Conservation (phyloP, 371 early-diverging fungal genomes). For the Homolaphlyctis polyrhiza region DNA sequence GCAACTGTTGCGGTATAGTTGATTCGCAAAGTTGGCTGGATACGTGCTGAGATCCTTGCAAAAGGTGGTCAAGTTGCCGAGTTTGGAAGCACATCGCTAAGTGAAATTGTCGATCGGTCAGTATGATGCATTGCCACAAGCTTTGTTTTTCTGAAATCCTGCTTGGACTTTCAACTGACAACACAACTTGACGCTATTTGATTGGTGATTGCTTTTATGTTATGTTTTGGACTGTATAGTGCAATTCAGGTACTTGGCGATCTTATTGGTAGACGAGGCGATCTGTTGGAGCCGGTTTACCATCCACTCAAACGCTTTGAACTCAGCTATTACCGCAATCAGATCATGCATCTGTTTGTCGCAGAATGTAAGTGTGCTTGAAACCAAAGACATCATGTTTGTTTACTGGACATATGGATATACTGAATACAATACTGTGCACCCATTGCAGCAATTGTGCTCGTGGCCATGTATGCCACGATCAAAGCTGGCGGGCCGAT, state of each 20-base stretch:
- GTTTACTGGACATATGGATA: not conserved
- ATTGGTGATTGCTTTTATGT: not conserved
- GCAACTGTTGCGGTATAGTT: too few relatives aligned
- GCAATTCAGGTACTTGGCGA: conserved; percentile 68
- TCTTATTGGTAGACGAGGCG: conserved; percentile 68
- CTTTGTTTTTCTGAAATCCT: not conserved
- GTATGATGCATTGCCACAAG: too few relatives aligned
- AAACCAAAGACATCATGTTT: too few relatives aligned
- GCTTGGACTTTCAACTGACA: not conserved
- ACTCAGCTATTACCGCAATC: conserved; percentile 79
- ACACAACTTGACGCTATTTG: not conserved
- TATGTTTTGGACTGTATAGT: conserved; percentile 8
- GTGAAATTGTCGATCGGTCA: conserved; percentile 37
- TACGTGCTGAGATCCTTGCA: conserved; percentile 58
- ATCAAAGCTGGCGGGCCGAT: conserved; percentile 63
- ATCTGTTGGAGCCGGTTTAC: conserved; percentile 81
- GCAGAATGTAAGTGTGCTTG: conserved; percentile 49
- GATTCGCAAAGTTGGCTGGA: conserved; percentile 75
- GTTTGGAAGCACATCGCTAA: conserved; percentile 59
- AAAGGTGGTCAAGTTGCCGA: conserved; percentile 83
- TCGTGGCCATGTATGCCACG: conserved; percentile 72
- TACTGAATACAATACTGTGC: not conserved
- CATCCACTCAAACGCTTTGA: conserved; percentile 83
- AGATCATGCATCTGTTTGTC: conserved; percentile 80
- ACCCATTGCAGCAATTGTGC: conserved; percentile 54